Evolutionary conservation across 1,284 basidiomycete genomes (phyloP).

Genomic region (Flammula alnicola): DNA sequence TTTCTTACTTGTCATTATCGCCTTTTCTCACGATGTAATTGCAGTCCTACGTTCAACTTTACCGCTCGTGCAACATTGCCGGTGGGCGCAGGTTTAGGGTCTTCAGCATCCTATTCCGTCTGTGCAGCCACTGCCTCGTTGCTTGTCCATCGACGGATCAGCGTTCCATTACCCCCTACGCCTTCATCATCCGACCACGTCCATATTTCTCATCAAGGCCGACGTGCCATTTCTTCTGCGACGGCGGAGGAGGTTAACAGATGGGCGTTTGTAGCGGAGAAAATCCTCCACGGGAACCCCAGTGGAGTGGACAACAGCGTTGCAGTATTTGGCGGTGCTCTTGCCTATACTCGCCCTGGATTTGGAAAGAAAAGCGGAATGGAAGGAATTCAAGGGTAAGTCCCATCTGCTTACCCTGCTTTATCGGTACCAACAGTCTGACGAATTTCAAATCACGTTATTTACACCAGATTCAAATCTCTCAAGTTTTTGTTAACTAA

Average conservation of each 20-base stretch:
- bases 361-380: conserved; percentile 81
- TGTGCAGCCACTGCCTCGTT: conserved; percentile 86
- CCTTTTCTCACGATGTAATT: conserved; percentile 10
- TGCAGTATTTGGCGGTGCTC: conserved; percentile 90
- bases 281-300: conserved; percentile 97
- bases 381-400: conserved; percentile 85
- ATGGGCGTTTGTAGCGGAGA: conserved; percentile 96
- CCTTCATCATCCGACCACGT: conserved; percentile 55
- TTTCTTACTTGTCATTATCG: conserved; percentile 1
- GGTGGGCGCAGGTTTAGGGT: conserved; percentile 98
- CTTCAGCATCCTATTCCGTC: conserved; percentile 93
- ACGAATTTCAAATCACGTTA: conserved; percentile 20
- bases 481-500: conserved; percentile 87
- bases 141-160: conserved; percentile 68
- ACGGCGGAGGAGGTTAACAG: conserved; percentile 83
- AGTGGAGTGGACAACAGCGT: conserved; percentile 98
- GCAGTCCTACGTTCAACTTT: conserved; percentile 78
- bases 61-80: conserved; percentile 91
- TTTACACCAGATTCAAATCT: conserved; percentile 49
- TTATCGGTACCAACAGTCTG: conserved; percentile 9
- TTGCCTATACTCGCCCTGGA: conserved; percentile 87
- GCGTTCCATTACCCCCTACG: conserved; percentile 52
- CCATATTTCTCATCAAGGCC: conserved; percentile 67
- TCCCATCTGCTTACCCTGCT: conserved; percentile 17
- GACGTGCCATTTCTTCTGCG: conserved; percentile 60